phyloP scores from a whole-genome alignment of 169 alveolate species.

The Plasmodium knowlesi region DNA sequence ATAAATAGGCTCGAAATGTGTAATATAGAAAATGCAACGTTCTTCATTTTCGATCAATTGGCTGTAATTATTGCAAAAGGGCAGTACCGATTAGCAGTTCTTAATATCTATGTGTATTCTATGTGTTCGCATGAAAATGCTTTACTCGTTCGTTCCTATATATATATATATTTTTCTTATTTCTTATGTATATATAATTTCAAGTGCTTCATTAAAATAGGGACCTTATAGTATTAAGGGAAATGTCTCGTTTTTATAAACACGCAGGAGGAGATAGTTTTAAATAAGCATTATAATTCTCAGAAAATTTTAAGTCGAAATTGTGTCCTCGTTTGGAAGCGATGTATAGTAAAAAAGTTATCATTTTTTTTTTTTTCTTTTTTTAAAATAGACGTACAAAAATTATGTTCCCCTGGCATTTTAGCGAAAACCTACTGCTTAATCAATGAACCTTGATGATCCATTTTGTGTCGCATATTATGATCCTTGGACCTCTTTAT shows the following conservation, averaged over 20 bases:
- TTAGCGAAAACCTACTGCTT: constrained; percentile 4
- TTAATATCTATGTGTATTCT: neutral
- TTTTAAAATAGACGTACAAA: neutral
- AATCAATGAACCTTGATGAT: neutral
- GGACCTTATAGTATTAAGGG: neutral
- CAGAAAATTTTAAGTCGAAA: neutral
- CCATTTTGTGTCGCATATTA: neutral
- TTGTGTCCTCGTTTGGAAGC: neutral
- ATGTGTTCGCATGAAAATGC: neutral
- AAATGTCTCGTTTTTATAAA: neutral
- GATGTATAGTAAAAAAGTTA: neutral
- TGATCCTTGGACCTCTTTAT: neutral
- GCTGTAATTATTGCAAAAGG: neutral
- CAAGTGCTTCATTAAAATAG: neutral
- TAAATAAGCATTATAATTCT: neutral
- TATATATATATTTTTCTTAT: neutral
- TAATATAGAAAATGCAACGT: constrained; percentile 1
- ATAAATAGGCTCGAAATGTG: constrained; percentile 5
- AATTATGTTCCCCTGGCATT: neutral
- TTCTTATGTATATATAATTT: neutral
- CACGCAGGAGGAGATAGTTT: neutral
- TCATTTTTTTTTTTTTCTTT: constrained; percentile 2
- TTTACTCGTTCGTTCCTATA: neutral
- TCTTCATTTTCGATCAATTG: constrained; percentile 13
- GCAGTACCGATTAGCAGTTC: neutral